A percentile compares a stretch with the other conserved stretches of the same genome.
phyloP scores from a whole-genome alignment of 2,329 filamentous ascomycete genomes.

The Xylaria sp. region DNA sequence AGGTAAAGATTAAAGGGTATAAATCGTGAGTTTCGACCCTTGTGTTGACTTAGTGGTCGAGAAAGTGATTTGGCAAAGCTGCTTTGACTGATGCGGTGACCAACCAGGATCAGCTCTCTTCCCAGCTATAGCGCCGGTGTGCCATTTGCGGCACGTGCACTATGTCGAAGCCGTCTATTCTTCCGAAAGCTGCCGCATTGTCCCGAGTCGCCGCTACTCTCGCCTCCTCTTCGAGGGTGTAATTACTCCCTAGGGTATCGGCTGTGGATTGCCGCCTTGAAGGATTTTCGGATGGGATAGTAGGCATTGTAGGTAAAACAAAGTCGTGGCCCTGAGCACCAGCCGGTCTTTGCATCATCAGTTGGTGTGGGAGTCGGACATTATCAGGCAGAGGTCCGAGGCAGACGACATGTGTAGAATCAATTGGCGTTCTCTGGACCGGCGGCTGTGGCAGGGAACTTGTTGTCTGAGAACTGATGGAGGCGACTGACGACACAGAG shows the following conservation, averaged over 20 bases:
- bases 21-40: not conserved
- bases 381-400: conserved; percentile 60
- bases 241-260: conserved; percentile 62
- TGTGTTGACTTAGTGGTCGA: not conserved
- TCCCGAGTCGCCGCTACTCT: conserved; percentile 28
- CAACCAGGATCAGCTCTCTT: conserved; percentile 30
- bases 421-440: conserved; percentile 57
- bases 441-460: conserved; percentile 37
- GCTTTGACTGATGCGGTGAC: not conserved
- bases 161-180: conserved; percentile 41
- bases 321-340: conserved; percentile 38
- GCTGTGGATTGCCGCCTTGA: conserved; percentile 39
- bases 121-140: conserved; percentile 43
- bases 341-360: conserved; percentile 35
- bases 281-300: conserved; percentile 34
- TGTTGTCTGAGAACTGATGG: conserved; percentile 29
- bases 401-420: conserved; percentile 58
- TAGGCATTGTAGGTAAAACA: conserved; percentile 34
- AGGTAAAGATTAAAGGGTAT: conserved; percentile 21
- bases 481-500: conserved; percentile 39
- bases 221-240: conserved; percentile 59
- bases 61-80: not conserved
- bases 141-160: conserved; percentile 43
- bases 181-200: conserved; percentile 25
- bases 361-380: conserved; percentile 46